Evolutionary conservation across 192 early-diverging fungal genomes (phyloP).

Genomic region (Backusella tuberculispora): DNA sequence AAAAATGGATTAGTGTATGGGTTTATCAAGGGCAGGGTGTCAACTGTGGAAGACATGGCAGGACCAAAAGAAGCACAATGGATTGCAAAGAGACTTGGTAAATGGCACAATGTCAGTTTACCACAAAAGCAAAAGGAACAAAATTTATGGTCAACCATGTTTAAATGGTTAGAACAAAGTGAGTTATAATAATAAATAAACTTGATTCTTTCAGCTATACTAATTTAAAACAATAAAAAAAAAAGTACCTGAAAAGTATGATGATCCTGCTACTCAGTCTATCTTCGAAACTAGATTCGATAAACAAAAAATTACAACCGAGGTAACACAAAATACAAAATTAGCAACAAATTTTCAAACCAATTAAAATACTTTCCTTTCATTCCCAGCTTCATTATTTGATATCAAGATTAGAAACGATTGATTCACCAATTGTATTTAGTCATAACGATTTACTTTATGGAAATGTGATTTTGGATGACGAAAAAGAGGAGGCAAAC

Average conservation of each 20-base stretch:
- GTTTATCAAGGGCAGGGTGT: conserved; percentile 75
- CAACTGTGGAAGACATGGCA: conserved; percentile 76
- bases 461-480: conserved; percentile 85
- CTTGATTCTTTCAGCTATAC: too few species aligned
- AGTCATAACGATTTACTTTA: conserved; percentile 93
- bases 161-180: conserved; percentile 73
- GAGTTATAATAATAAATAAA: too few species aligned
- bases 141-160: conserved; percentile 71
- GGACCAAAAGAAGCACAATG: conserved; percentile 70
- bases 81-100: conserved; percentile 76
- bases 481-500: conserved; percentile 51
- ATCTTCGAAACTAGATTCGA: conserved; percentile 61
- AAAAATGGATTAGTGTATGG: conserved; percentile 94
- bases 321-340: conserved; percentile 38
- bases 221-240: not conserved
- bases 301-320: conserved; percentile 44
- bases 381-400: conserved; percentile 51
- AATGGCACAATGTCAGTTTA: conserved; percentile 79
- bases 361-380: not conserved
- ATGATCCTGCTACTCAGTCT: conserved; percentile 56
- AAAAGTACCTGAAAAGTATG: conserved; percentile 63
- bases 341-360: not conserved
- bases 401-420: conserved; percentile 53
- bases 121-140: conserved; percentile 41
- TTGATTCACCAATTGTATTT: conserved; percentile 84